Percentiles rank a stretch among this genome's conserved stretches.
These are phyloP conservation scores for Schoenoplectus tabernaemontani DNA, from an alignment of 202 grass and related monocot species.

Conservation along the genomic window DNA sequence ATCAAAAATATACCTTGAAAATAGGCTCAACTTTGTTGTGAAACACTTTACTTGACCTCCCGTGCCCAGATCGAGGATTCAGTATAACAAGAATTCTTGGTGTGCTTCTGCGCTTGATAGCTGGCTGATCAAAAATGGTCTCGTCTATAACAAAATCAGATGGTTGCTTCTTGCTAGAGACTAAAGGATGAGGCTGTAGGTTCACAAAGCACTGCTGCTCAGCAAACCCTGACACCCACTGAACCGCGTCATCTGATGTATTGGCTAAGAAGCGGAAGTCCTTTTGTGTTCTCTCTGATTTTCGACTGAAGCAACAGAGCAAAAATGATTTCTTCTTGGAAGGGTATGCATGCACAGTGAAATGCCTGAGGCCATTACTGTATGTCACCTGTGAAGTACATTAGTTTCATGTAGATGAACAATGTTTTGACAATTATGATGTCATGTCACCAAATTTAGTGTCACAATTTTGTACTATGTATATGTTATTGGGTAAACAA, in stretches of 20 bases:
- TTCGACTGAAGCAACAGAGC: conserved; percentile 44
- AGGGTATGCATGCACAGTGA: conserved; percentile 76
- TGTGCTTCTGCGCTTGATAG: conserved; percentile 71
- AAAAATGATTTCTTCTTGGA: conserved; percentile 46
- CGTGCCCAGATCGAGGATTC: conserved; percentile 94
- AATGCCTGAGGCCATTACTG: conserved; percentile 50
- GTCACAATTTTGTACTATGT: not conserved
- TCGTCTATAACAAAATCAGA: conserved; percentile 39
- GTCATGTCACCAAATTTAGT: not conserved
- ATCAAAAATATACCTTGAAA: conserved; percentile 68
- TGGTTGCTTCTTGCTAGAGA: conserved; percentile 45
- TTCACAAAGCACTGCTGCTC: conserved; percentile 84
- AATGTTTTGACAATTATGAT: not conserved
- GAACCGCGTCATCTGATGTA: conserved; percentile 55
- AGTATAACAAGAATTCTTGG: conserved; percentile 85
- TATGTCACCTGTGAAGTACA: conserved; percentile 59
- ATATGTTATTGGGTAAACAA: not conserved
- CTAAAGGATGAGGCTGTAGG: conserved; percentile 44
- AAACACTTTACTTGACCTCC: conserved; percentile 85
- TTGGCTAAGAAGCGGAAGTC: conserved; percentile 78
- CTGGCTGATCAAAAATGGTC: conserved; percentile 55
- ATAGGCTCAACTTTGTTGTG: conserved; percentile 92
- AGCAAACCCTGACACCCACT: conserved; percentile 80
- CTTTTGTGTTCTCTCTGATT: conserved; percentile 50
- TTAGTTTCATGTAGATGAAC: not conserved